A percentile compares a stretch with the other conserved stretches of the same genome.
Conservation (phyloP, 2,329 filamentous ascomycete species). For the Ilyonectria mors-panacis region DNA sequence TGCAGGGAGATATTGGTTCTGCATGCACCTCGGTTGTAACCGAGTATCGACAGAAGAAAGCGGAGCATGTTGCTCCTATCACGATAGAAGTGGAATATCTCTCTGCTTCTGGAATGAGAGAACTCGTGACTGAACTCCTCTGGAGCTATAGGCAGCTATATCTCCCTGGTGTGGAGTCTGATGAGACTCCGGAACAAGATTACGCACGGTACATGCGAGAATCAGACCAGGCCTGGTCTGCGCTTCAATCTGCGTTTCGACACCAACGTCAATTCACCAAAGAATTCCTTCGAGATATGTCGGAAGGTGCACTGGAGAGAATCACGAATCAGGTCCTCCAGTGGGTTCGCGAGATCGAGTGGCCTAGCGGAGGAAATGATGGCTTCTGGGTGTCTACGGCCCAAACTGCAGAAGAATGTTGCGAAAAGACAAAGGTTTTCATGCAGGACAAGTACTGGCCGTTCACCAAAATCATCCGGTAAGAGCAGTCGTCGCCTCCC, state of each 20-base stretch:
- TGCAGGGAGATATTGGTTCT: constrained; percentile 49
- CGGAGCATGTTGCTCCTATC: constrained; percentile 44
- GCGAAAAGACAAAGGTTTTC: constrained; percentile 49
- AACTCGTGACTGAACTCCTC: constrained; percentile 49
- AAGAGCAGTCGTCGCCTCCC: background rate
- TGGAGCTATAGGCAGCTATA: constrained; percentile 52
- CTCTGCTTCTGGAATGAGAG: constrained; percentile 44
- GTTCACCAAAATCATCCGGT: constrained; percentile 55
- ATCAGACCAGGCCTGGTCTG: constrained; percentile 59
- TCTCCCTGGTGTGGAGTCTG: constrained; percentile 41
- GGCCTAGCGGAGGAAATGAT: constrained; percentile 45
- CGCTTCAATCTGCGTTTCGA: constrained; percentile 53
- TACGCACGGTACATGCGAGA: constrained; percentile 46
- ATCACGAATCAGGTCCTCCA: constrained; percentile 44
- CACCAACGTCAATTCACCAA: constrained; percentile 47
- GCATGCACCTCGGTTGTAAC: constrained; percentile 55
- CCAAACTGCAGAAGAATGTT: constrained; percentile 49
- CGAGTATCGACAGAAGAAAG: constrained; percentile 51
- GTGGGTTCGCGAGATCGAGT: constrained; percentile 51
- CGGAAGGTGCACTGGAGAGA: constrained; percentile 45
- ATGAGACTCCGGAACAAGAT: constrained; percentile 41
- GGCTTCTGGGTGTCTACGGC: constrained; percentile 51
- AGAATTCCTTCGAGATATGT: constrained; percentile 43
- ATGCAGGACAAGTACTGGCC: constrained; percentile 54
- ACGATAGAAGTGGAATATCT: constrained; percentile 53